A percentile compares a stretch with the other conserved stretches of the same genome.
Evolutionary conservation across 176 grass and related monocot species (phyloP).

Genomic region (Dactylis glomerata): DNA sequence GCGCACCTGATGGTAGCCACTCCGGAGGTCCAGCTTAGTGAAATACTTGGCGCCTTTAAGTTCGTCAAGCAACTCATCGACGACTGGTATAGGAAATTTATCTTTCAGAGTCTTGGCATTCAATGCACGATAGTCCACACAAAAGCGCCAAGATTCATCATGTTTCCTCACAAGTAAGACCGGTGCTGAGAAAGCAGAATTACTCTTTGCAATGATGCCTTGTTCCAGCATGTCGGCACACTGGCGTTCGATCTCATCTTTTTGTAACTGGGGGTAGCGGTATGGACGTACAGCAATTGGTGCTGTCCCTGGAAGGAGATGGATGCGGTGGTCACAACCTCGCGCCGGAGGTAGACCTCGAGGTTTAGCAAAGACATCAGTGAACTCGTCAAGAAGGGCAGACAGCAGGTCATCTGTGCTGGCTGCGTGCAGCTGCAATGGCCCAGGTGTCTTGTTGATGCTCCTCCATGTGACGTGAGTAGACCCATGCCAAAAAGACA

Average conservation of each 20-base stretch:
- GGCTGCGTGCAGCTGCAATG: not conserved
- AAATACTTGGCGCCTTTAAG: not conserved
- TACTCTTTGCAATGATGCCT: not conserved
- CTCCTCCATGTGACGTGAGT: not conserved
- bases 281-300: not conserved
- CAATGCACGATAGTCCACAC: not conserved
- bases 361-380: not conserved
- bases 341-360: not conserved
- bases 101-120: not conserved
- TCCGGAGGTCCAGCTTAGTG: not conserved
- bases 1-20: not conserved
- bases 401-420: not conserved
- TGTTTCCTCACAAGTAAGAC: not conserved
- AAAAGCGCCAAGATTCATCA: not conserved
- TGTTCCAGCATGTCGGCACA: not conserved
- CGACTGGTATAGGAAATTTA: not conserved
- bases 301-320: not conserved
- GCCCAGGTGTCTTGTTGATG: not conserved
- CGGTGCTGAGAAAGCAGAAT: not conserved
- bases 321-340: not conserved
- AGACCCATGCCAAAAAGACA: not conserved
- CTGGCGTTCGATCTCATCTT: not conserved
- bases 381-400: not conserved
- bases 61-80: not conserved
- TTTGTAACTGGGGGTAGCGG: not conserved